Conservation (phyloP, 768 basidiomycete genomes). For the Trametes cingulata region DNA sequence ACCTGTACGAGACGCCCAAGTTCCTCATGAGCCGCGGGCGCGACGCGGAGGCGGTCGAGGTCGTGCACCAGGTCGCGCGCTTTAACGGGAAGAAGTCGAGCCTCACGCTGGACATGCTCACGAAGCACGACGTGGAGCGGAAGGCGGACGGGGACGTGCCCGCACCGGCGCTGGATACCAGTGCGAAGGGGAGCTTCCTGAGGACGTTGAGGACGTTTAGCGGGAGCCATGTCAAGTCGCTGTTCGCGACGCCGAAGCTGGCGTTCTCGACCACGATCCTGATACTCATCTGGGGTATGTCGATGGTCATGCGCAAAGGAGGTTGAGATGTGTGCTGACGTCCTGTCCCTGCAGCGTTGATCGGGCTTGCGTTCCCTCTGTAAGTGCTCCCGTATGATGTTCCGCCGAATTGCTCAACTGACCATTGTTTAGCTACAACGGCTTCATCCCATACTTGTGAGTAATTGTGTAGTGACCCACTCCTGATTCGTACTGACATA, state of each 20-base stretch:
- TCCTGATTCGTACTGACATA: background rate
- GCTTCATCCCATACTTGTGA: conserved; percentile 55
- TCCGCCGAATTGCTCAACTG: background rate
- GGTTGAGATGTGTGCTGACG: background rate
- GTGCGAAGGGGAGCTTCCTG: conserved; percentile 37
- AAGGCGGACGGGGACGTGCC: conserved; percentile 18
- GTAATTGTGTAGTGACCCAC: conserved; percentile 11
- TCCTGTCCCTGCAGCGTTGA: conserved; percentile 49
- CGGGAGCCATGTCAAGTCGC: conserved; percentile 43
- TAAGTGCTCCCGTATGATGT: conserved; percentile 32
- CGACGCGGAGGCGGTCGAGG: conserved; percentile 60
- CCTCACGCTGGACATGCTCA: conserved; percentile 55
- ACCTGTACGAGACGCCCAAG: conserved; percentile 68
- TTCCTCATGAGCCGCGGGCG: conserved; percentile 69
- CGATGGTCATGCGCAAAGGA: background rate
- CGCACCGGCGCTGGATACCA: conserved; percentile 33
- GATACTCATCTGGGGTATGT: conserved; percentile 54
- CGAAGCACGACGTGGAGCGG: conserved; percentile 2
- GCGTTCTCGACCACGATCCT: conserved; percentile 52
- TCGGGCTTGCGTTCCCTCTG: conserved; percentile 76
- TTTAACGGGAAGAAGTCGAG: conserved; percentile 54
- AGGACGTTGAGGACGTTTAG: conserved; percentile 44
- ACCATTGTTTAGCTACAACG: conserved; percentile 43
- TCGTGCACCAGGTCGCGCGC: conserved; percentile 61
- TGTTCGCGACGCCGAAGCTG: conserved; percentile 52